Base-by-base conservation (phyloP, 306 rosid species). In the Citrullus mucosospermus region DNA sequence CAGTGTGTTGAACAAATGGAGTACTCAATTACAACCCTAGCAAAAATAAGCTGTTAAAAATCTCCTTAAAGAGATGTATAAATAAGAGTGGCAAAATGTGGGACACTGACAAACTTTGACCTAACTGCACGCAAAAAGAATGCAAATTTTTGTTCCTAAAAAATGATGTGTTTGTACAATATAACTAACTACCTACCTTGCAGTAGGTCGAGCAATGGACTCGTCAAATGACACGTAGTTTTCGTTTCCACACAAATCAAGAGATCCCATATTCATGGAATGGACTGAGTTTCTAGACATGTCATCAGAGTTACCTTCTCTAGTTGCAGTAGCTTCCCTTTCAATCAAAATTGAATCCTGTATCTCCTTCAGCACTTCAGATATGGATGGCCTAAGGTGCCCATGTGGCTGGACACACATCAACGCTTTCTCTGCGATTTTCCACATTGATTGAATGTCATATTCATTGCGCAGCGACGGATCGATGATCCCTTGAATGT, bases 401-500 rank as follows among this genome's bases (percentile, higher is more conserved):
- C 97, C 99, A 13, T 95, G 96, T 28, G 97, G 90, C 83, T 88
- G 93, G 67, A 92, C 97, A 75, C 99, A 95, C 97, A 92, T 89
- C 89, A 95, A 83, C 10, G 99, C 99, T 85, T 86, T 95, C 89
- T 95, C 99, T 9, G 99, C 99, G 68, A 95, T 92, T 86, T 95
- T 95, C 99, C 99, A 95, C 92, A 95, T 91, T 11, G 99, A 95
- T 78, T 95, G 99, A 44, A 95, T 88, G 80, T 95, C 96, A 62
- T 86, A 95, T 9, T 95, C 91, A 30, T 80, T 82, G 1, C 18
- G 81, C 38, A 95, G 83, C 6, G 87, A 74, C 10, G 97, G 92
- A 83, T 95, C 99, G 10, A 95, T 95, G 57, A 95, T 95, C 25
- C 97, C 97, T 82, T 89, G 99, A 76, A 95, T 95, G 80, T 95